Base-by-base conservation (phyloP, 1,284 basidiomycete genomes). In the Peniophora sp. region DNA sequence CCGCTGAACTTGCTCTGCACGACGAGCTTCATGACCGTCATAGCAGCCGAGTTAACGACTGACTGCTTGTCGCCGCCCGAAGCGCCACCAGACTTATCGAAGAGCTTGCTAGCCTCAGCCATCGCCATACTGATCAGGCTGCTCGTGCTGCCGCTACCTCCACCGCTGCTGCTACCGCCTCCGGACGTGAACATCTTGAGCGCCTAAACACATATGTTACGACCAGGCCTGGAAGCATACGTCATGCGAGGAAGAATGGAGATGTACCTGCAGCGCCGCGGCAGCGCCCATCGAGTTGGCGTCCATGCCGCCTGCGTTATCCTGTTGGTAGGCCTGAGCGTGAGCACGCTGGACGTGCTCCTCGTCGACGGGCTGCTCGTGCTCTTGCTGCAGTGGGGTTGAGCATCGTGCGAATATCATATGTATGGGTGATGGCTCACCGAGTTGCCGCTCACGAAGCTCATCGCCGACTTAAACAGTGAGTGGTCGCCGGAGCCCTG, bases 61-160 rank as follows among this genome's bases (percentile, higher is more conserved):
- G 89, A 86, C 60, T 91, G 88, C 68, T 93, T 92, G 62, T 78
- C 77, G 14, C 84, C 85, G 18, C 78, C 73, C 1, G 81, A 69
- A 9, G 72, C 68, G n/a, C 85, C 85, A 15, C 79, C 81, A 32
- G 78, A 76, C 58, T 76, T 69, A 60, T 89, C 85, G 57, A 92
- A 86, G 48, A 91, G 68, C 63, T 87, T 81, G 27, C 76, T 73
- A 0, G 82, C 87, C 63, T 94, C 85, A 0, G 79, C 77, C 88
- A 94, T 89, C 11, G 90, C 91, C 65, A 91, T 67, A 58, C 85
- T 83, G 65, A 95, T 82, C 50, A 95, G 72, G 64, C 89, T 66
- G 1, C 74, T 73, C 20, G 73, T 75, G 52, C 73, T 70, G 27
- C 75, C 73, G 18, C 79, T 72, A 0, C 72, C 67, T 15, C 72